Base-by-base conservation (phyloP, 1,139 yeast species). In the Hemisphaericaspora subhashii region DNA sequence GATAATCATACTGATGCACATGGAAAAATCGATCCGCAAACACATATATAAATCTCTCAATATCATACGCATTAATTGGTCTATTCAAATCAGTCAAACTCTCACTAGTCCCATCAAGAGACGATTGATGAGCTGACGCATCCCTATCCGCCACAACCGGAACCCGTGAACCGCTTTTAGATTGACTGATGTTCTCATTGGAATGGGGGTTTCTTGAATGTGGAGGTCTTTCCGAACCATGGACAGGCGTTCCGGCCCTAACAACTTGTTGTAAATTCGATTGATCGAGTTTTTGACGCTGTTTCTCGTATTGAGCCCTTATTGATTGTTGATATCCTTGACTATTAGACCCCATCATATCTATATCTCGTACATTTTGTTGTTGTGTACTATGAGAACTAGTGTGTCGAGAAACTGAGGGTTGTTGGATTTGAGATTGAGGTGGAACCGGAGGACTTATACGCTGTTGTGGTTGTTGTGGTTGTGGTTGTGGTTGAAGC, bases 11-110 rank as follows among this genome's bases (percentile, higher is more conserved):
- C 41, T 67, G 70, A 51, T 68, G 67, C 36, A 68, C 68, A 38
- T 60, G 65, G 54, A 75, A 75, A 45, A 74, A 75, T 24, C 66
- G 52, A 46, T 73, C 79, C 3, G 77, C 79, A 56, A 70, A 71
- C 54, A 70, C 64, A 48, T 68, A 72, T 31, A 75, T 63, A 38
- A 75, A 72, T 36, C 72, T 55, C 47, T 75, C 80, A 39, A 75
- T 71, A 45, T 73, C 79, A 7, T 62, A 53, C 3, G 74, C 67
- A 36, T 57, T 58, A n/a, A 68, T 60, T 16, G 52, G 47, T 25
- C 40, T 42, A 15, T 25, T 49, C 40, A 44, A 52, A 28, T 45
- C 43, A 14, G 39, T 34, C 33, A 38, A 14, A n/a, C 32, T 22
- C 21, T 34, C 32, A 16, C 16, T n/a, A 10, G 7, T 22, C 4